Base-by-base conservation (phyloP, 805 yeast genomes). In the Phaffomyces opuntiae region DNA sequence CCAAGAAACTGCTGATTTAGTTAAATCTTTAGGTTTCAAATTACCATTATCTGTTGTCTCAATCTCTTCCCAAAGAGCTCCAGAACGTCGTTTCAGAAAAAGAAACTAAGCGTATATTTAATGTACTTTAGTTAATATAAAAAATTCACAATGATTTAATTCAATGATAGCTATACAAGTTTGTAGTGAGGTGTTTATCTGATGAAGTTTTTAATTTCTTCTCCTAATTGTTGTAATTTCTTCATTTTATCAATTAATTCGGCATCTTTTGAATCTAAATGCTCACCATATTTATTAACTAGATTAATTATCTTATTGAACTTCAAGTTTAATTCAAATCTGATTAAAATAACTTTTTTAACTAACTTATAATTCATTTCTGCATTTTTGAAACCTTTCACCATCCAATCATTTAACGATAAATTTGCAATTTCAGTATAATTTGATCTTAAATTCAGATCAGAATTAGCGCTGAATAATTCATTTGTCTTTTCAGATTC, bases 1-100 rank as follows among this genome's bases (percentile, higher is more conserved):
- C 75, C 78, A 86, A 70, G 96, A 89, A 78, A 91, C 98, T 67
- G 88, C 88, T 69, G 93, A 86, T 69, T 81, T 91, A 75, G 89
- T 91, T 68, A 87, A 89, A 80, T 69, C 91, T 63, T 81, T 91
- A 69, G 98, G 98, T 69, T 83, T 86, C 83, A 78, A 79, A 67
- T 74, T 88, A 66, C 95, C 96, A 72, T 73, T 86, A 68, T 81
- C 82, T 68, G 89, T 89, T 67, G 81, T 83, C 69, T 75, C 87
- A 64, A 86, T 88, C 67, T 84, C 95, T 71, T 76, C 93, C 69
- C 88, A 85, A 77, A 87, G 95, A 79, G 80, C 79, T 63, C 75
- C 80, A 73, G 80, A 75, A 62, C 85, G 91, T 83, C 85, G 96
- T 80, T 86, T 75, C 84, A 84, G 88, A 74, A 87, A 84, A 81